Percentiles rank a stretch among this genome's conserved stretches.
Evolutionary conservation across 2,329 filamentous ascomycete species (phyloP).

Genomic region (Cladorrhinum sp.): DNA sequence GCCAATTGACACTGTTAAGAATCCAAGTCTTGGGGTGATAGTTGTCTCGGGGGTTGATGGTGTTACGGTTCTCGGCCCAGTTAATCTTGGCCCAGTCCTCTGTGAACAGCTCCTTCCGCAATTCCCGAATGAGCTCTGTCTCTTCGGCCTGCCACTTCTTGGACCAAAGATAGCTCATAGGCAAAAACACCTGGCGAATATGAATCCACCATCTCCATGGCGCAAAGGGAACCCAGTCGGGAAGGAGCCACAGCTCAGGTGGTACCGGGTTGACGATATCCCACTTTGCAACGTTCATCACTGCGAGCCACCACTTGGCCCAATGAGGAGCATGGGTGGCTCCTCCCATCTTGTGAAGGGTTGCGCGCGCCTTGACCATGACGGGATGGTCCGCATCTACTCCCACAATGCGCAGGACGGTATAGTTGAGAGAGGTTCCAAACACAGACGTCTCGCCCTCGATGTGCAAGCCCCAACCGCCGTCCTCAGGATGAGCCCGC

Average conservation of each 20-base stretch:
- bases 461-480: slow-evolving; percentile 96
- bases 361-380: slow-evolving; percentile 80
- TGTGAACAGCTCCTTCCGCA: slow-evolving; percentile 79
- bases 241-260: slow-evolving; percentile 88
- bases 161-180: slow-evolving; percentile 89
- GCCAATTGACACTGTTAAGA: slow-evolving; percentile 73
- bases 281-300: slow-evolving; percentile 81
- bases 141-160: slow-evolving; percentile 75
- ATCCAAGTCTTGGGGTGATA: slow-evolving; percentile 90
- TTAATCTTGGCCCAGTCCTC: slow-evolving; percentile 75
- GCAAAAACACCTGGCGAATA: slow-evolving; percentile 91
- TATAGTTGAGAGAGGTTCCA: slow-evolving; percentile 87
- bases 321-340: slow-evolving; percentile 84
- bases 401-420: slow-evolving; percentile 73
- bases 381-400: slow-evolving; percentile 78
- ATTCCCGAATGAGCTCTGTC: slow-evolving; percentile 66
- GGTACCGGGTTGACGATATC: slow-evolving; percentile 93
- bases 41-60: slow-evolving; percentile 75
- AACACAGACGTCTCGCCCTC: slow-evolving; percentile 92
- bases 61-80: slow-evolving; percentile 76
- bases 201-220: slow-evolving; percentile 99
- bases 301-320: slow-evolving; percentile 93
- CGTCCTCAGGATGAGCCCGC: slow-evolving; percentile 78
- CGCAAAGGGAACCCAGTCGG: slow-evolving; percentile 84
- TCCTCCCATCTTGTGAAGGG: slow-evolving; percentile 81